These are phyloP conservation scores for Boletus semigastroideus DNA, from an alignment of 1,284 basidiomycete genomes.

Conservation along the genomic window DNA sequence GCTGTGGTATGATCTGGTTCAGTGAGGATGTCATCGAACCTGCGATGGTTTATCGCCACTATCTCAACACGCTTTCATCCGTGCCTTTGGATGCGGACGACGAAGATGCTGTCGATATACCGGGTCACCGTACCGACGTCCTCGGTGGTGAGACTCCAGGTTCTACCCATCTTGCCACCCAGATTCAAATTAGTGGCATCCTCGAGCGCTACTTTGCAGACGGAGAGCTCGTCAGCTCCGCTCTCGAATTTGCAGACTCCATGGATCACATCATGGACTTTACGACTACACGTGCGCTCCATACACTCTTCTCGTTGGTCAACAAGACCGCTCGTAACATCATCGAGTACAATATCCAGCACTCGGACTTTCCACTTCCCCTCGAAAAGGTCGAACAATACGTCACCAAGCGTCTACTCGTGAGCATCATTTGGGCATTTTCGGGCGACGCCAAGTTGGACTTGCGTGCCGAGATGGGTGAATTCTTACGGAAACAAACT, in stretches of 20 bases:
- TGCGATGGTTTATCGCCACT: conserved; percentile 89
- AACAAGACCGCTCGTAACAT: conserved; percentile 96
- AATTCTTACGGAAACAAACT: conserved; percentile 82
- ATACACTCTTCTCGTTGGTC: conserved; percentile 94
- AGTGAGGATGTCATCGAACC: conserved; percentile 94
- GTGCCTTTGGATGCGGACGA: conserved; percentile 89
- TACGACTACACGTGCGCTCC: conserved; percentile 87
- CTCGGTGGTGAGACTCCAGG: conserved; percentile 49
- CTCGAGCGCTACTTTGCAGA: conserved; percentile 82
- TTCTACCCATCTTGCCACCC: conserved; percentile 71
- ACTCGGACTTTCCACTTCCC: conserved; percentile 91
- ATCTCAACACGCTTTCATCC: conserved; percentile 76
- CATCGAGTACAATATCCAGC: conserved; percentile 93
- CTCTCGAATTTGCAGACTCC: conserved; percentile 77
- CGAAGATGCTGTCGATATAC: conserved; percentile 71
- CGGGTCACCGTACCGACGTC: conserved; percentile 59
- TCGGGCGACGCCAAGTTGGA: conserved; percentile 94
- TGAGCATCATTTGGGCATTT: conserved; percentile 97
- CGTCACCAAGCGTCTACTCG: conserved; percentile 85
- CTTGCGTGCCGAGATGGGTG: conserved; percentile 86
- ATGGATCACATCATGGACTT: conserved; percentile 99
- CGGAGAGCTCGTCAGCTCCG: conserved; percentile 79
- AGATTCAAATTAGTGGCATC: conserved; percentile 77
- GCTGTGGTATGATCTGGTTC: conserved; percentile 99
- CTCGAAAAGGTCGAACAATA: conserved; percentile 88